Conservation (phyloP, 1,139 yeast genomes). For the Saccharomyces hybrid region DNA sequence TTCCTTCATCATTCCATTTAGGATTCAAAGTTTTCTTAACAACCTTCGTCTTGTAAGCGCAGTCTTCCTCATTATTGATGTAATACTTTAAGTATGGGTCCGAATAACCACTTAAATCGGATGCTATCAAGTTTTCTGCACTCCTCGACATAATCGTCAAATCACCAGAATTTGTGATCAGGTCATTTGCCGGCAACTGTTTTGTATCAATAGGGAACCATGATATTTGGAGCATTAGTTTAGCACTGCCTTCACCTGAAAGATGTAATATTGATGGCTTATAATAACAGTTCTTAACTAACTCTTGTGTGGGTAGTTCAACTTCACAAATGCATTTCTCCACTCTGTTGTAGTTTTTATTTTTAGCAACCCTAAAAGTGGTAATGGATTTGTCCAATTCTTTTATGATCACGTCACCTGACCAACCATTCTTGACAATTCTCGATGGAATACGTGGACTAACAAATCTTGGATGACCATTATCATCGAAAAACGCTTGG, state of each 20-base stretch:
- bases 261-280: constrained; percentile 52
- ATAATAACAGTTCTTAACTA: constrained; percentile 59
- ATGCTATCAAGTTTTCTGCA: constrained; percentile 70
- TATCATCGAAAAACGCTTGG: constrained; percentile 70
- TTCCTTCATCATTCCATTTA: constrained; percentile 62
- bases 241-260: constrained; percentile 40
- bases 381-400: constrained; percentile 71
- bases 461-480: constrained; percentile 53
- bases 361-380: constrained; percentile 53
- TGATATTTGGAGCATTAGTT: constrained; percentile 54
- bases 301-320: constrained; percentile 63
- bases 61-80: constrained; percentile 51
- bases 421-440: constrained; percentile 42
- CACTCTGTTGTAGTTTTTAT: constrained; percentile 45
- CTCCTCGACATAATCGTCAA: constrained; percentile 52
- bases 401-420: constrained; percentile 67
- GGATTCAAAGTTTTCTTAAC: constrained; percentile 85
- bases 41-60: constrained; percentile 63
- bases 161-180: constrained; percentile 68
- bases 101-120: constrained; percentile 84
- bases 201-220: constrained; percentile 70
- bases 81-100: constrained; percentile 78
- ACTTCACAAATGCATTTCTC: constrained; percentile 58
- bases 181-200: constrained; percentile 65
- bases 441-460: constrained; percentile 43